Base-by-base conservation (phyloP, 2,329 filamentous ascomycete genomes). In the Penicillium janthinellum region DNA sequence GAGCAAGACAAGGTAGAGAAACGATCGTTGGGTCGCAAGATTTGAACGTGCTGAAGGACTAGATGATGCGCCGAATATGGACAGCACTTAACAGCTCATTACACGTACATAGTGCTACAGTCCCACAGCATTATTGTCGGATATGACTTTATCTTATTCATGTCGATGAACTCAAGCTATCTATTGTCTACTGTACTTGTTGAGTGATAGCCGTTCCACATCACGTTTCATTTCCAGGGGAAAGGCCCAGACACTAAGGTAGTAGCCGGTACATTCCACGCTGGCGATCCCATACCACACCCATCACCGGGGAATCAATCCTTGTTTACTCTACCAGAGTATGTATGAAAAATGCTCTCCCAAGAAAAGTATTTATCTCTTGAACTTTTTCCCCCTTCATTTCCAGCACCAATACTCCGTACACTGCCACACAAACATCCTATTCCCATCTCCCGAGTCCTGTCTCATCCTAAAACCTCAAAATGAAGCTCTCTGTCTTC, bases 401-500 rank as follows among this genome's bases (percentile, higher is more conserved):
- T 3, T 31, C 31, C 1, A 10, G 31, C 7, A 8, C 31, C 31
- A 10, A 31, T 31, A 31, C 31, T 31, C 31, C 31, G 7, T 5
- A 31, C 31, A 31, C 22, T 22, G 22, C 22, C 22, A 22, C 22
- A 22, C 22, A 22, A 22, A 22, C 7, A 31, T 10, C 8, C 31
- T 31, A 31, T 10, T 10, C 31, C 31, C 31, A 31, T 31, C 8
- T 31, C 31, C 31, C 31, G 7, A 8, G 31, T 10, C 8, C 31
- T 10, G 17, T 12, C 6, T 45, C 17, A 17, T 11, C n/a, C 5
- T 35, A 12, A 35, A 7, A 39, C 15, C n/a, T 49, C 52, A 60
- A 60, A 22, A 66, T 66, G 64, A 66, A 59, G 59, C 61, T 66
- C 39, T 64, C 64, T 2, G 62, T 62, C 48, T 62, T 65, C 56